phyloP scores from a whole-genome alignment of 257 asterid genomes.

The Solanum gandarillasii region DNA sequence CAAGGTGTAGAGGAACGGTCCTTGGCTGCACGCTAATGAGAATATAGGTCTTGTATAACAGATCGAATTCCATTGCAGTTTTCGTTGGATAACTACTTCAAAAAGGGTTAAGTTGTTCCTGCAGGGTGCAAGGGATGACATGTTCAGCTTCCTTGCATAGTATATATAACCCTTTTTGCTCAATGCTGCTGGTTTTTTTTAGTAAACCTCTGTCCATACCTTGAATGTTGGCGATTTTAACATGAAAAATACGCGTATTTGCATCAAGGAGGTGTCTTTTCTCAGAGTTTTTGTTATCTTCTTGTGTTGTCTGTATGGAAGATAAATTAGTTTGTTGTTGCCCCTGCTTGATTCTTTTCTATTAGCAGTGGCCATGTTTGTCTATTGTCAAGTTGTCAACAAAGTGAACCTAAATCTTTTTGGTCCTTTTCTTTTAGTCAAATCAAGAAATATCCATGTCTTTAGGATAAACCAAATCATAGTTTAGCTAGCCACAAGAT shows the following conservation, averaged over 20 bases:
- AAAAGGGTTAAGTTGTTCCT: background rate
- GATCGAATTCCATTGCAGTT: background rate
- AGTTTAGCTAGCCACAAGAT: background rate
- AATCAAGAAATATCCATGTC: background rate
- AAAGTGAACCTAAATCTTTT: background rate
- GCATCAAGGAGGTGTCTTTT: background rate
- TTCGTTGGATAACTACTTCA: background rate
- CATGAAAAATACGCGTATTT: background rate
- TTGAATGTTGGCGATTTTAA: background rate
- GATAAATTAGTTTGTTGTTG: background rate
- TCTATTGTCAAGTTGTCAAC: background rate
- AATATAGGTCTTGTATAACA: slow-evolving; percentile 30
- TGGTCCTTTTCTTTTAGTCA: background rate
- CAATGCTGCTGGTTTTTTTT: background rate
- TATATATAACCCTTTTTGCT: background rate
- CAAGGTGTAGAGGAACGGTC: slow-evolving; percentile 73
- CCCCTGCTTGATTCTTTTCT: background rate
- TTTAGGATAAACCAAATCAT: background rate
- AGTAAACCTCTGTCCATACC: background rate
- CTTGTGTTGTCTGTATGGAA: background rate
- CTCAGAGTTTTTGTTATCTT: background rate
- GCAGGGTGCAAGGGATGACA: background rate
- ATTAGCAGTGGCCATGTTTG: background rate
- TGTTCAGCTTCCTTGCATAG: background rate
- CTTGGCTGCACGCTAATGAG: slow-evolving; percentile 83